These are phyloP conservation scores for Rhodotorula sp. DNA, from an alignment of 1,284 basidiomycete genomes.

Conservation along the genomic window DNA sequence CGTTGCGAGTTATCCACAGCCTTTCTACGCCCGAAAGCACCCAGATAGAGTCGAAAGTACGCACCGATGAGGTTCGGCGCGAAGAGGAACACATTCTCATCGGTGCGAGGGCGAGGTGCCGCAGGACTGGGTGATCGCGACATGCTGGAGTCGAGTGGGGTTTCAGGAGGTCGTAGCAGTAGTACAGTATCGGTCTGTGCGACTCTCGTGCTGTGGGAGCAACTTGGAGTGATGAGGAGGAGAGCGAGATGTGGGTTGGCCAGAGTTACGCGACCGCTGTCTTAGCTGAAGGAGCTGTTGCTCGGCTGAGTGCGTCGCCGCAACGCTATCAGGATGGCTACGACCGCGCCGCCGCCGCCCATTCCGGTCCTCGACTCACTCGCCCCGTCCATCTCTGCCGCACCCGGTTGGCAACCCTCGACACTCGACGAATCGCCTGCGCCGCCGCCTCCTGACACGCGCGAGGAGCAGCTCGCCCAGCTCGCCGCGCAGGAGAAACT, in stretches of 20 bases:
- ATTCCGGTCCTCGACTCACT: background rate
- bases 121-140: background rate
- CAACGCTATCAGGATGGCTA: background rate
- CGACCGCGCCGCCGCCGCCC: background rate
- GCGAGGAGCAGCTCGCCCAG: conserved; percentile 42
- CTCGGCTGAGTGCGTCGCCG: no score
- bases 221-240: background rate
- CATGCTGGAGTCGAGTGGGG: no score
- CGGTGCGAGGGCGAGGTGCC: conserved; percentile 18
- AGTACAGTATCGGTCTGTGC: no score
- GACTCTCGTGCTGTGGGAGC: no score
- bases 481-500: conserved; percentile 43
- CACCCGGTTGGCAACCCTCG: conserved; percentile 32
- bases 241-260: background rate
- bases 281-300: background rate
- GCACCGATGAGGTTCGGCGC: conserved; percentile 91
- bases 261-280: background rate
- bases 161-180: background rate
- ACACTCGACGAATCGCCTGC: conserved; percentile 38
- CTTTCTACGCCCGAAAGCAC: background rate
- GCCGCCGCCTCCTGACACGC: conserved; percentile 41
- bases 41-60: conserved; percentile 41
- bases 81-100: conserved; percentile 92
- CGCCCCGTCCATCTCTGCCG: background rate
- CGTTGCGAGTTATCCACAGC: background rate